A percentile compares a stretch with the other conserved stretches of the same genome.
Evolutionary conservation across 2,329 filamentous ascomycete species (phyloP).

Genomic region (Neofusicoccum ribis): DNA sequence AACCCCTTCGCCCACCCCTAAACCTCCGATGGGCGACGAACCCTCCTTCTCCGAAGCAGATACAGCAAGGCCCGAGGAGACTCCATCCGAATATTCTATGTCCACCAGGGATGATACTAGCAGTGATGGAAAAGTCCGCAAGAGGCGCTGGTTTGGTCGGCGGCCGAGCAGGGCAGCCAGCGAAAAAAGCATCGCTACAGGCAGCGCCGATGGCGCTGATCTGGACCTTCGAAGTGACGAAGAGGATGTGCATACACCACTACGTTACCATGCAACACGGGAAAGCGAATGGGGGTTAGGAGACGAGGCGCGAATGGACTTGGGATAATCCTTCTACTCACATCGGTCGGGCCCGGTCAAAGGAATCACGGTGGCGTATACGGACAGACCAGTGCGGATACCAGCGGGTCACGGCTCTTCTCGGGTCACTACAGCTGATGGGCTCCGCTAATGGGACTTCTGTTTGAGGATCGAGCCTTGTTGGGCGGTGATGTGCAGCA

Average conservation of each 20-base stretch:
- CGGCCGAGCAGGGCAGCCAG: conserved; percentile 28
- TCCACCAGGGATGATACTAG: conserved; percentile 32
- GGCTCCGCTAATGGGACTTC: background rate
- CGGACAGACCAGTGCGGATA: background rate
- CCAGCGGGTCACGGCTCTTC: background rate
- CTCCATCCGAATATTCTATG: conserved; percentile 29
- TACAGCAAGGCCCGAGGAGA: conserved; percentile 27
- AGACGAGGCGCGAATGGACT: conserved; percentile 79
- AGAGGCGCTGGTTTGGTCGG: conserved; percentile 37
- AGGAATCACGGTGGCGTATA: background rate
- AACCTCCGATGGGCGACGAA: background rate
- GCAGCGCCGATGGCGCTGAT: conserved; percentile 31
- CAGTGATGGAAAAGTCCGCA: conserved; percentile 33
- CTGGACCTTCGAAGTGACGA: conserved; percentile 39
- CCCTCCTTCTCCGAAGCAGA: conserved; percentile 24
- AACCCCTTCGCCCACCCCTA: conserved; percentile 44
- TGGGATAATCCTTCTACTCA: conserved; percentile 59
- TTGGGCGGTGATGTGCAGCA: background rate
- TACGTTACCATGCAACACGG: conserved; percentile 51
- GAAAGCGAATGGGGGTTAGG: conserved; percentile 70
- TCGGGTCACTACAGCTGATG: background rate
- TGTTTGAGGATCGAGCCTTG: background rate
- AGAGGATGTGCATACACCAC: conserved; percentile 53
- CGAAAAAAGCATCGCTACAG: conserved; percentile 26
- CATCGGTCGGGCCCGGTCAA: background rate